A percentile compares a stretch with the other conserved stretches of the same genome.
phyloP scores from a whole-genome alignment of 192 early-diverging fungal genomes.

The Hyaloraphidium curvatum region DNA sequence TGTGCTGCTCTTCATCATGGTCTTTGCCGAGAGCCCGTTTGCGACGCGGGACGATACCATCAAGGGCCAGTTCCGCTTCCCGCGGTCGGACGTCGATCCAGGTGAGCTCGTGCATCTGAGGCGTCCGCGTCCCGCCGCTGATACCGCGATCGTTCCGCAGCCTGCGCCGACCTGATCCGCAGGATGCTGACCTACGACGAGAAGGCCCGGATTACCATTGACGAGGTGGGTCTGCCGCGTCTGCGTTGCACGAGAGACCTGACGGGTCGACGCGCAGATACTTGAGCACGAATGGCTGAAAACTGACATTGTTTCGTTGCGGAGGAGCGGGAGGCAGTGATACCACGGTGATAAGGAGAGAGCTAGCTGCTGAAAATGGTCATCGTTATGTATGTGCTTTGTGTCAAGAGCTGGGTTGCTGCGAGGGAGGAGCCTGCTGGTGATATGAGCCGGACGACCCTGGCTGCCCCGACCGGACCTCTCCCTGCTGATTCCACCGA shows the following conservation, averaged over 20 bases:
- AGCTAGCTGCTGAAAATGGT: too few relatives aligned
- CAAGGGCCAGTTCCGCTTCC: slow-evolving; percentile 13
- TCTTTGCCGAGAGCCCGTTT: slow-evolving; percentile 31
- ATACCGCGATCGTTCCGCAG: background rate
- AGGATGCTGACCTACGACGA: slow-evolving; percentile 7
- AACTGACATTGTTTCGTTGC: too few relatives aligned
- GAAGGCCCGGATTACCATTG: slow-evolving; percentile 2
- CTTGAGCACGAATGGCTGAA: background rate
- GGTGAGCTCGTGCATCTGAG: slow-evolving; percentile 7
- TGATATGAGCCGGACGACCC: too few relatives aligned
- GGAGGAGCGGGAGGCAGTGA: too few relatives aligned
- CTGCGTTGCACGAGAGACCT: background rate
- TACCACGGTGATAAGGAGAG: too few relatives aligned
- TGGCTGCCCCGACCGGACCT: too few relatives aligned
- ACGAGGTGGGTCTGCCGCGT: slow-evolving; percentile 3
- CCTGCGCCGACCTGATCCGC: slow-evolving; percentile 5
- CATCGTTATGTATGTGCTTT: too few relatives aligned
- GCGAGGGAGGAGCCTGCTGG: too few relatives aligned
- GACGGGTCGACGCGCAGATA: background rate
- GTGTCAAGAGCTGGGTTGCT: too few relatives aligned
- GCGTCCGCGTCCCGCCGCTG: too few relatives aligned
- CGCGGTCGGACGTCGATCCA: slow-evolving; percentile 8
- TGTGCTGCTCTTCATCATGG: slow-evolving; percentile 23
- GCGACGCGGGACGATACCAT: slow-evolving; percentile 17
- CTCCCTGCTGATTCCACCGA: too few relatives aligned